Evolutionary conservation across 768 basidiomycete genomes (phyloP).

Genomic region (Lentinula guzmanii): DNA sequence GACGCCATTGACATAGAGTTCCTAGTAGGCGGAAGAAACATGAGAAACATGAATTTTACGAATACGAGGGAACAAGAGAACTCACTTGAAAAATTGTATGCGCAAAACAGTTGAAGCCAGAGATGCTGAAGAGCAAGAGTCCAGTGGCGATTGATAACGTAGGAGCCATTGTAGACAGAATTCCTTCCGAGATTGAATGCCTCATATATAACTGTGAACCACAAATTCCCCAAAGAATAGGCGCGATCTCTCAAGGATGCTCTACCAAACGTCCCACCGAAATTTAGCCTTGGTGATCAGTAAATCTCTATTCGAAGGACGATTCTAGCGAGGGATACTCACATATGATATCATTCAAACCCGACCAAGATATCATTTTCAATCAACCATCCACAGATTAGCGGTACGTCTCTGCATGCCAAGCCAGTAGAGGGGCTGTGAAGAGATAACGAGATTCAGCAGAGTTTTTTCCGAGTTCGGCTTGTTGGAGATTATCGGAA

Average conservation of each 20-base stretch:
- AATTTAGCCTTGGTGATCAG: neutral
- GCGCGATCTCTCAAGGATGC: neutral
- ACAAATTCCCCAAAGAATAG: neutral
- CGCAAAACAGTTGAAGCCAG: neutral
- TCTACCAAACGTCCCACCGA: neutral
- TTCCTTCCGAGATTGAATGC: neutral
- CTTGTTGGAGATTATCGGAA: neutral
- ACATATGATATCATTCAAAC: neutral
- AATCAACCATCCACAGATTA: neutral
- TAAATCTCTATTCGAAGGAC: neutral
- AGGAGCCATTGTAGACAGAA: neutral
- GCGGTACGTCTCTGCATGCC: neutral
- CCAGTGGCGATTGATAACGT: neutral
- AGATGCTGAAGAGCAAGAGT: neutral
- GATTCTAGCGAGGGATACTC: neutral
- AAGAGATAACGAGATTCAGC: neutral
- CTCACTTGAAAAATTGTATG: conserved; percentile 8
- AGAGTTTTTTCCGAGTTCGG: neutral
- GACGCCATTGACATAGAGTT: conserved; percentile 40
- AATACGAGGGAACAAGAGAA: no score
- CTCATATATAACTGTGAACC: neutral
- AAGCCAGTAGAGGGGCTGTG: neutral
- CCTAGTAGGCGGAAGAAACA: conserved; percentile 13
- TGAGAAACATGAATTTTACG: neutral
- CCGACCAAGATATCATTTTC: neutral